phyloP scores from a whole-genome alignment of 2,329 filamentous ascomycete species.

The Penicillium italicum region DNA sequence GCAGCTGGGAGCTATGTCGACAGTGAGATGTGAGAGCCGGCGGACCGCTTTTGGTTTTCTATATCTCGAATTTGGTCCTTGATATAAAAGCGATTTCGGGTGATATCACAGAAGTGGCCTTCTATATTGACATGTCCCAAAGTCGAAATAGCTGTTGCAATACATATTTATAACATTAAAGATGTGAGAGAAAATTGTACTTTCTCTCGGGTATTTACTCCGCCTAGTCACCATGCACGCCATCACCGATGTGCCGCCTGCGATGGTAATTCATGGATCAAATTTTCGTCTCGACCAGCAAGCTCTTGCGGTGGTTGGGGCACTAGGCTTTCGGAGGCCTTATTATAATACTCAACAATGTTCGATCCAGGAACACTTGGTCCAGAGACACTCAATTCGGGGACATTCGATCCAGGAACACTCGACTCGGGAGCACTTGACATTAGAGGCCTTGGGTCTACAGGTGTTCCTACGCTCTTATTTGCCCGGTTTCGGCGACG shows the following conservation, averaged over 20 bases:
- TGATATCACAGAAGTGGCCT: background rate
- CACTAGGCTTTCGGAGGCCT: background rate
- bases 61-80: background rate
- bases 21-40: conserved; percentile 13
- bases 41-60: background rate
- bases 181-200: background rate
- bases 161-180: background rate
- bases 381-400: background rate
- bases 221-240: background rate
- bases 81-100: background rate
- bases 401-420: background rate
- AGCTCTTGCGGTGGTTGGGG: background rate
- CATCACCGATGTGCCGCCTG: background rate
- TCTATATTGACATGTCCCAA: background rate
- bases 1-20: conserved; percentile 16
- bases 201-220: background rate
- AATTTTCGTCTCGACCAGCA: background rate
- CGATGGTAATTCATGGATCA: background rate
- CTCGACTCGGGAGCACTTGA: background rate
- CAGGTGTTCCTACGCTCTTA: background rate
- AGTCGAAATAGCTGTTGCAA: background rate
- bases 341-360: background rate
- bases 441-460: background rate
- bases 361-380: background rate
- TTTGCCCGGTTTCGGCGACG: conserved; percentile 1